Evolutionary conservation across 192 early-diverging fungal species (phyloP).

Genomic region (Martensiomyces pterosporus): DNA sequence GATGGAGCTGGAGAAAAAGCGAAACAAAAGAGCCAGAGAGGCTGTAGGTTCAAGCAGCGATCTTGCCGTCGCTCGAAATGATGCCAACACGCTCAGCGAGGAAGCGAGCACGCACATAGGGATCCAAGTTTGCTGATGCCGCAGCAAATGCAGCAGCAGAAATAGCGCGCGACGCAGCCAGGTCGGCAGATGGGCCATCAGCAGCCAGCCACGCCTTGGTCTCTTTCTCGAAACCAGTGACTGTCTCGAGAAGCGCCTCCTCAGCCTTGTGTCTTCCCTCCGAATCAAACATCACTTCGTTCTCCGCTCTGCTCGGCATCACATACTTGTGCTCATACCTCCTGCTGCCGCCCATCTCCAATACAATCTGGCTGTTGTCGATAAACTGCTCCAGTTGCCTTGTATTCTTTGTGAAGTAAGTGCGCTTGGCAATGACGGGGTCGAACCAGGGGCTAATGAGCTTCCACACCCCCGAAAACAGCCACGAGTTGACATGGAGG

Average conservation of each 20-base stretch:
- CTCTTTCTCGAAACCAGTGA: constrained; percentile 34
- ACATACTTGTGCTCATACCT: constrained; percentile 54
- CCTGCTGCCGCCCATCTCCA: constrained; percentile 58
- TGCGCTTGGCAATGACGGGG: constrained; percentile 76
- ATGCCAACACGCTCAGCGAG: constrained; percentile 10
- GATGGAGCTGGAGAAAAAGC: not conserved
- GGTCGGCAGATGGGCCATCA: constrained; percentile 1
- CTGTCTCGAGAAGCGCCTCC: constrained; percentile 26
- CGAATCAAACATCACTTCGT: constrained; percentile 50
- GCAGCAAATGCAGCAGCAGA: constrained; percentile 16
- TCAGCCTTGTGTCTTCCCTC: constrained; percentile 44
- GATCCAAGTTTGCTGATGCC: constrained; percentile 49
- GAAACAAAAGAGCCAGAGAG: not conserved
- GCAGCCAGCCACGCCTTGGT: constrained; percentile 46
- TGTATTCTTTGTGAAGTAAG: constrained; percentile 64
- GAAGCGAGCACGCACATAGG: constrained; percentile 48
- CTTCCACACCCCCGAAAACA: constrained; percentile 79
- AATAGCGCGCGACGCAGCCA: constrained; percentile 15
- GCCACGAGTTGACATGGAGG: constrained; percentile 81
- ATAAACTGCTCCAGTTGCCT: constrained; percentile 60
- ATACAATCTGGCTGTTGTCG: constrained; percentile 54
- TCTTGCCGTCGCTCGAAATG: not conserved
- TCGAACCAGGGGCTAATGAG: constrained; percentile 77
- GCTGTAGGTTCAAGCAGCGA: not conserved
- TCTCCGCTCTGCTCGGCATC: constrained; percentile 49